These are phyloP conservation scores for Piloderma croceum DNA, from an alignment of 768 basidiomycete species.

Conservation along the genomic window DNA sequence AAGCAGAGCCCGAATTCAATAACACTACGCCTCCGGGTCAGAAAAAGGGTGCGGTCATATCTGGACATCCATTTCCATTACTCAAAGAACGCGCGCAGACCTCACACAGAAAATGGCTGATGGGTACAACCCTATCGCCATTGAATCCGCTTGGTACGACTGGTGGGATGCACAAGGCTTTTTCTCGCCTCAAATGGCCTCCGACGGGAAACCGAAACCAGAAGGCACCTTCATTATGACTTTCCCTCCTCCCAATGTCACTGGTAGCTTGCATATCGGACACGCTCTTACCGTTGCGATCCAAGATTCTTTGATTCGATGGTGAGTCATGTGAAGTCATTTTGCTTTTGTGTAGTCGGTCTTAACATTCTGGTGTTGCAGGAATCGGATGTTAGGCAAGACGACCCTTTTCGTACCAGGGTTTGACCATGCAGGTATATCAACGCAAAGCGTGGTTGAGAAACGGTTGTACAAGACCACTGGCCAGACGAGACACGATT, in stretches of 20 bases:
- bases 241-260: constrained; percentile 93
- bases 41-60: constrained; percentile 71
- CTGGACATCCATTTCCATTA: constrained; percentile 2
- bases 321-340: constrained; percentile 42
- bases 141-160: constrained; percentile 96
- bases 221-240: constrained; percentile 81
- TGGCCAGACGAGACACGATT: constrained; percentile 82
- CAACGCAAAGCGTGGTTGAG: constrained; percentile 96
- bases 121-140: constrained; percentile 93
- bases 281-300: constrained; percentile 90
- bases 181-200: constrained; percentile 69
- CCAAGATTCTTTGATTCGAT: constrained; percentile 85
- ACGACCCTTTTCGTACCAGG: constrained; percentile 89
- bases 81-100: constrained; percentile 41
- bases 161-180: constrained; percentile 94
- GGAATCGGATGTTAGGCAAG: constrained; percentile 95
- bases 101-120: constrained; percentile 79
- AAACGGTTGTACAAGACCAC: constrained; percentile 80
- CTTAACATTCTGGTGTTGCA: constrained; percentile 24
- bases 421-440: constrained; percentile 98
- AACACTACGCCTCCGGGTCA: constrained; percentile 86
- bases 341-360: neutral
- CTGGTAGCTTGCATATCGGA: constrained; percentile 91
- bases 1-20: constrained; percentile 70
- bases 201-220: constrained; percentile 52